Evolutionary conservation across 164 flowering plant species (phyloP), one percentile per base, ranked within the genome.

Genomic region (Chimonanthus salicifolius): DNA sequence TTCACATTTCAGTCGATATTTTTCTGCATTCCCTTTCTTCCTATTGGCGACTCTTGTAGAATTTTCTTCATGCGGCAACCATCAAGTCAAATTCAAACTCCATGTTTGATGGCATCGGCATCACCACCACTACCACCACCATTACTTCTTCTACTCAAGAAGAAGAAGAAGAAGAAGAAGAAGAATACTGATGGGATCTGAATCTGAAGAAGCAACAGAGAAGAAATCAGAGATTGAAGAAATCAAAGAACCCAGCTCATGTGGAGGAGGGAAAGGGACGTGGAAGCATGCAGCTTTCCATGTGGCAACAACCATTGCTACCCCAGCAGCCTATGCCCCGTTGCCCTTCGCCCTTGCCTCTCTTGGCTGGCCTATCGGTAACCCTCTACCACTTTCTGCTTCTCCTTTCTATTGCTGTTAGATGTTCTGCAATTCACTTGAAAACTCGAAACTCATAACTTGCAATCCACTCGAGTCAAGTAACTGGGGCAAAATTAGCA

Each of bases 211-310:
- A 9, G 21, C 43, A 63, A 33, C 9, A 63, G 66, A 21, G 66
- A 18, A 21, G 66, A 18, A 63, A 21, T 63, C 66, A 16, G 66
- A 33, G 45, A 18, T 7, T 21, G 43, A 63, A 21, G 44, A 63
- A 4, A 21, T 8, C 3, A 18, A 63, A 18, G 43, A 63, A 63
- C 18, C 18, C 21, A 21, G 18, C 2, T 18, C 21, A 11, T 15
- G 20, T 68, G 16, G 6, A n/a, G 70, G 33, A 62, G 82, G 82
- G 3, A 80, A 71, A 76, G 89, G 91, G 50, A 82, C 87, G 16
- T 85, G 91, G 91, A 87, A 81, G 78, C 88, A 88, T 67, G 88
- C 86, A 3, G 92, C 89, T 3, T 87, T 85, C 75, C 88, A 88
- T 69, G 83, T 88, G 0, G 89, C 92, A 47, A 88, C 92, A 1